A percentile compares a stretch with the other conserved stretches of the same genome.
phyloP scores from a whole-genome alignment of 2,329 filamentous ascomycete genomes.

The Bipolaris sorokiniana region DNA sequence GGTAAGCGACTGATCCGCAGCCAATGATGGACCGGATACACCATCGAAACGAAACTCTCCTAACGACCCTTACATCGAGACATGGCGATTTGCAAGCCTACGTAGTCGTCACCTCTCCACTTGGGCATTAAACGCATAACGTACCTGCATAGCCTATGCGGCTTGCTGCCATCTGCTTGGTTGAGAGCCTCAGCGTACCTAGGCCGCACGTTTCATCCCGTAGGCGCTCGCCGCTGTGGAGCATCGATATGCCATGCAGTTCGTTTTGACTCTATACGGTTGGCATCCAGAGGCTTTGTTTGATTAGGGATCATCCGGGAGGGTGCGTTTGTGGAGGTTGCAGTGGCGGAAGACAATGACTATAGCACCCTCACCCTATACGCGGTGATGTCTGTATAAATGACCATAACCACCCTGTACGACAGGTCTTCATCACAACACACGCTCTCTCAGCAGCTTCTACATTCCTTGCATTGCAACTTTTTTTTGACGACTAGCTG shows the following conservation, averaged over 20 bases:
- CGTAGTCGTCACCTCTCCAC: constrained; percentile 23
- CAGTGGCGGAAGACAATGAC: neutral
- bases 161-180: constrained; percentile 35
- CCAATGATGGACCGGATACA: constrained; percentile 34
- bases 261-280: too few relatives aligned
- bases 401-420: constrained; percentile 12
- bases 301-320: too few relatives aligned
- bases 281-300: too few relatives aligned
- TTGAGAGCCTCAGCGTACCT: constrained; percentile 33
- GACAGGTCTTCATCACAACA: constrained; percentile 18
- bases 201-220: constrained; percentile 37
- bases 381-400: constrained; percentile 36
- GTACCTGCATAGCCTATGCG: constrained; percentile 35
- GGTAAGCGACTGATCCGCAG: constrained; percentile 34
- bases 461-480: constrained; percentile 23
- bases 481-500: constrained; percentile 31
- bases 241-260: too few relatives aligned
- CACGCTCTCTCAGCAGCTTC: constrained; percentile 8
- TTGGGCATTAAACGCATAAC: constrained; percentile 32
- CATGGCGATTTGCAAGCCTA: constrained; percentile 22
- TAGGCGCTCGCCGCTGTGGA: constrained; percentile 41
- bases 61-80: constrained; percentile 21
- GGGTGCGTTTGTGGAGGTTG: too few relatives aligned
- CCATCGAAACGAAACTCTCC: constrained; percentile 38
- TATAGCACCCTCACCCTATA: constrained; percentile 8